Percentiles rank a stretch among this genome's conserved stretches.
These are phyloP conservation scores for Prunus mira DNA, from an alignment of 306 rosid genomes.

Conservation along the genomic window DNA sequence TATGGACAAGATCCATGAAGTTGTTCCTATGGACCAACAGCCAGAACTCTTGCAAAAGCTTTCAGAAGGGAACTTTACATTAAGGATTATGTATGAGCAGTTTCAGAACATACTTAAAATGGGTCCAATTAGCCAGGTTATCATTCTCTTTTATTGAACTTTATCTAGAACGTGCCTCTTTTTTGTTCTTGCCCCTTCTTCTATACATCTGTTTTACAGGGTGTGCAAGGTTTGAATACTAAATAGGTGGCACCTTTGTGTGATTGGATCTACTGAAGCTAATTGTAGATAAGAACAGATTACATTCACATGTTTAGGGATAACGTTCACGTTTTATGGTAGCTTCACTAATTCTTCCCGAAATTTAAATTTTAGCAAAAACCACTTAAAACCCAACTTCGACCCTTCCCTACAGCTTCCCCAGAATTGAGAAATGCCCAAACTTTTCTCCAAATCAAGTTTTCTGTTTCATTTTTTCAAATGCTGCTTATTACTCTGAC, in stretches of 20 bases:
- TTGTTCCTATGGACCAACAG: conserved; percentile 91
- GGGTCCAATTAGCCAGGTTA: conserved; percentile 78
- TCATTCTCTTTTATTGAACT: conserved; percentile 1
- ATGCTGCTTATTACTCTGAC: neutral
- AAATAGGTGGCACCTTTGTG: neutral
- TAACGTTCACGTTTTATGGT: neutral
- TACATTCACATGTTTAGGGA: neutral
- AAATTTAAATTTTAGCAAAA: neutral
- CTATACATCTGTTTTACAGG: neutral
- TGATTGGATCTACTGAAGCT: neutral
- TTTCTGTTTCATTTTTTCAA: neutral
- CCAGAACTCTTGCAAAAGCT: conserved; percentile 83
- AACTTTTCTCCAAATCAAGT: neutral
- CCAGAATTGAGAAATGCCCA: neutral
- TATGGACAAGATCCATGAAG: conserved; percentile 92
- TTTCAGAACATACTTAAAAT: conserved; percentile 74
- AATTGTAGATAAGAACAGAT: neutral
- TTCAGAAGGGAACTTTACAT: conserved; percentile 76
- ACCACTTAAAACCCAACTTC: neutral
- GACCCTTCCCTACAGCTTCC: neutral
- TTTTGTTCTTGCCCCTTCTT: neutral
- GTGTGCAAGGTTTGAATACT: too few species aligned
- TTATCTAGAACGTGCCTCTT: neutral
- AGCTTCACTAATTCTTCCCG: neutral
- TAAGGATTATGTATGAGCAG: conserved; percentile 87